phyloP scores from a whole-genome alignment of 2,329 filamentous ascomycete species.

The Incumbomyces lentus region DNA sequence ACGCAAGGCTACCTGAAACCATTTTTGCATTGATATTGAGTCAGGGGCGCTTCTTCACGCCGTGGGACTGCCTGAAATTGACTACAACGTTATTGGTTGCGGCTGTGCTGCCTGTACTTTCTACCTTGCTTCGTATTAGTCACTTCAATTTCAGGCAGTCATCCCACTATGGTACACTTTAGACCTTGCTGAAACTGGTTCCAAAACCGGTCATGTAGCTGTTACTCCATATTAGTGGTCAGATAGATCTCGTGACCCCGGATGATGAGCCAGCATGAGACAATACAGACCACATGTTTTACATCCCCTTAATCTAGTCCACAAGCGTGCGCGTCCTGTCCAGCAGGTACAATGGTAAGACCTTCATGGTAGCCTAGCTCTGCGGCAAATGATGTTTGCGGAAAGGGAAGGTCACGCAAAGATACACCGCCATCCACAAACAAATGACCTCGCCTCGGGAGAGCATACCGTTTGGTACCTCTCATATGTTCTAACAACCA shows the following conservation, averaged over 20 bases:
- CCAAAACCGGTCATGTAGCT: neutral
- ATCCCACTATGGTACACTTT: neutral
- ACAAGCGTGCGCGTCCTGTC: neutral
- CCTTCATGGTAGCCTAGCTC: conserved; percentile 8
- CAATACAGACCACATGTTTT: neutral
- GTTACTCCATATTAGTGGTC: no score
- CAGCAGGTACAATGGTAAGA: neutral
- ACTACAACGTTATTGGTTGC: neutral
- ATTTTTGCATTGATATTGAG: no score
- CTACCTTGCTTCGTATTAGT: neutral
- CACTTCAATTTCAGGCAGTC: neutral
- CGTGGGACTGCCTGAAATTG: no score
- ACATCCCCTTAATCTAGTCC: neutral
- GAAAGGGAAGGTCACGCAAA: conserved; percentile 1
- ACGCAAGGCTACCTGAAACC: no score
- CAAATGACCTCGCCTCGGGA: conserved; percentile 2
- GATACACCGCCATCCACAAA: conserved; percentile 5
- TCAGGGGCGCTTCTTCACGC: no score
- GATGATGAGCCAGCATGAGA: no score
- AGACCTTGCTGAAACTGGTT: neutral
- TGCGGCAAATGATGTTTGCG: neutral
- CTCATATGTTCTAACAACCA: conserved; percentile 15
- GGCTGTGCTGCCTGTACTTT: neutral
- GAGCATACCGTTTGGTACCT: conserved; percentile 3
- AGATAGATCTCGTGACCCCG: no score